Base-by-base conservation (phyloP, 2,329 filamentous ascomycete genomes). In the Nothopassalora personata region DNA sequence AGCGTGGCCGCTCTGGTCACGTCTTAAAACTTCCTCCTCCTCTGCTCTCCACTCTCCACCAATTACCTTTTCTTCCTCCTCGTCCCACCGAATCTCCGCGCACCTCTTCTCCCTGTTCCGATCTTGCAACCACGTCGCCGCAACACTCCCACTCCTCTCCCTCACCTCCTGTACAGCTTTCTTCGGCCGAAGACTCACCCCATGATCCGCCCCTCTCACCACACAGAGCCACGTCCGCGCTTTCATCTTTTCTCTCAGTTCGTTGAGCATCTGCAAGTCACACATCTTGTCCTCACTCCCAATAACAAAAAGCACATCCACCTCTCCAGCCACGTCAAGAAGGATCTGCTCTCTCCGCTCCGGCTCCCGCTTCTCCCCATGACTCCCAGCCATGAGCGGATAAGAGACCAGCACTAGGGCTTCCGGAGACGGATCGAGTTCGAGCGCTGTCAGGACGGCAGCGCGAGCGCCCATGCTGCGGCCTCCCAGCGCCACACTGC, bases 381-480 rank as follows among this genome's bases (percentile, higher is more conserved):
- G 67, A 48, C 72, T 74, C 0, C 70, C 71, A 0, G 72, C 72
- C 11, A 72, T 62, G 7, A 79, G 66, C 2, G 76, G 76, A 58
- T 77, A 79, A 28, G 72, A 76, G 1, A 76, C 71, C 0, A 78
- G 68, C 1, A 78, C 62, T 27, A 78, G 56, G 4, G 65, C 60
- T 9, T 63, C 59, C 3, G 18, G 54, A 28, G 18, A 39, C 11
- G 13, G 28, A 33, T 28, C 61, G 60, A 30, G 28, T 33, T 74
- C 67, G 2, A 64, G 66, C 0, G 72, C 73, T 3, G 76, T 72
- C 15, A 76, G 69, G 5, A 73, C 72, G 3, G 76, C 76, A 4
- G 77, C 76, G 15, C 76, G 68, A 9, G 76, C 72, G 8, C 77
- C 76, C 76, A 78, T 78, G 46, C 75, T 77, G 3, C 76, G 64